A percentile compares a stretch with the other conserved stretches of the same genome.
Conservation (phyloP, 345 rosid species). For the Eucalyptus cloeziana region DNA sequence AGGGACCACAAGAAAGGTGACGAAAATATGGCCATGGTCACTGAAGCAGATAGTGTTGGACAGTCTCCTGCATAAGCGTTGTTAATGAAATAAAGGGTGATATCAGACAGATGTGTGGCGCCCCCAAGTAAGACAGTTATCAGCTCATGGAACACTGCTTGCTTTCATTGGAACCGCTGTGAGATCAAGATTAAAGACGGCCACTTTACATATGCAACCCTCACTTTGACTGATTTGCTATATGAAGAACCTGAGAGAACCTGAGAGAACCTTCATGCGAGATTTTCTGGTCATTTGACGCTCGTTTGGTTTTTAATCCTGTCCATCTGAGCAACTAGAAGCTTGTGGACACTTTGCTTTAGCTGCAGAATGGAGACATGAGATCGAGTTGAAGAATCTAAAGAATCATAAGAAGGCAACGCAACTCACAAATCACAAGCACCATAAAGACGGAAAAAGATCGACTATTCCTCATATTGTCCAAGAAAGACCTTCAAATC, state of each 20-base stretch:
- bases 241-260: neutral
- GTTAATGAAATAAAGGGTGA: neutral
- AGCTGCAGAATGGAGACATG: slow-evolving; percentile 28
- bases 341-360: slow-evolving; percentile 35
- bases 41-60: neutral
- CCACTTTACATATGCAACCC: neutral
- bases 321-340: slow-evolving; percentile 45
- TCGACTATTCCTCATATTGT: neutral
- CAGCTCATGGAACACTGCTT: neutral
- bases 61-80: neutral
- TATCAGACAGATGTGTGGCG: neutral
- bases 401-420: neutral
- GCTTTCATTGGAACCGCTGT: neutral
- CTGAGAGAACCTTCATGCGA: neutral
- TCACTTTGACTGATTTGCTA: neutral
- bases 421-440: neutral
- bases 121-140: neutral
- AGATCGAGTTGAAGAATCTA: neutral
- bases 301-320: slow-evolving; percentile 22
- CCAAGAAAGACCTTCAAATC: neutral
- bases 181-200: neutral
- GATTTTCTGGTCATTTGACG: neutral
- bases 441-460: neutral
- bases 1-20: neutral
- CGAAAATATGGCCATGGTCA: neutral